A percentile compares a stretch with the other conserved stretches of the same genome.
These are phyloP conservation scores for Spergularia azorica DNA, from an alignment of 179 eudicot species.

Conservation along the genomic window DNA sequence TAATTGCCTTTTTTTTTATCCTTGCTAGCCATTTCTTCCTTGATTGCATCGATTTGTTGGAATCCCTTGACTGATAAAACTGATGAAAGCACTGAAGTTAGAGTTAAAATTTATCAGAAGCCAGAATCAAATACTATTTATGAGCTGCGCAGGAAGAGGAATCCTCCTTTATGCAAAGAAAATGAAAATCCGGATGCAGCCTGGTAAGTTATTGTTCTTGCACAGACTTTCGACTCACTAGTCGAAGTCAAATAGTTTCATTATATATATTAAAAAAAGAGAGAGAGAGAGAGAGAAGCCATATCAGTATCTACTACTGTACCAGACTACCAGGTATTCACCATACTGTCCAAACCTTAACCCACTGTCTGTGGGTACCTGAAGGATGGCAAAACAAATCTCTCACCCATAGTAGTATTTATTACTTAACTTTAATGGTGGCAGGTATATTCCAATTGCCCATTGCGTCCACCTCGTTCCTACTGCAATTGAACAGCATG, in stretches of 20 bases:
- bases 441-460: slow-evolving; percentile 71
- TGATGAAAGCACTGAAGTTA: slow-evolving; percentile 82
- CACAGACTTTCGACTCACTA: not conserved
- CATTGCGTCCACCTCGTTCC: slow-evolving; percentile 80
- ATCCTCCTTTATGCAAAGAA: slow-evolving; percentile 87
- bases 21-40: slow-evolving; percentile 66
- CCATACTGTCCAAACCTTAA: not conserved
- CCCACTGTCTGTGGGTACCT: not conserved
- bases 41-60: slow-evolving; percentile 90
- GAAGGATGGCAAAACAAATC: not conserved
- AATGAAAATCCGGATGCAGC: slow-evolving; percentile 89
- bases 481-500: slow-evolving; percentile 80
- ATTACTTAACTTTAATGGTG: not conserved
- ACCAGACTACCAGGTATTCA: not conserved
- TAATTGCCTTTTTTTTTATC: slow-evolving; percentile 17
- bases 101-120: slow-evolving; percentile 85
- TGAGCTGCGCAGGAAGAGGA: slow-evolving; percentile 72
- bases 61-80: slow-evolving; percentile 88
- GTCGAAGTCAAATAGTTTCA: not conserved
- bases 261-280: no score
- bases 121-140: slow-evolving; percentile 83
- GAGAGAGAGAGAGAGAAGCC: no score
- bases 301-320: not conserved
- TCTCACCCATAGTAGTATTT: not conserved
- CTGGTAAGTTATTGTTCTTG: slow-evolving; percentile 55